phyloP scores from a whole-genome alignment of 352 stramenopile species.

The Phytophthora europaea region DNA sequence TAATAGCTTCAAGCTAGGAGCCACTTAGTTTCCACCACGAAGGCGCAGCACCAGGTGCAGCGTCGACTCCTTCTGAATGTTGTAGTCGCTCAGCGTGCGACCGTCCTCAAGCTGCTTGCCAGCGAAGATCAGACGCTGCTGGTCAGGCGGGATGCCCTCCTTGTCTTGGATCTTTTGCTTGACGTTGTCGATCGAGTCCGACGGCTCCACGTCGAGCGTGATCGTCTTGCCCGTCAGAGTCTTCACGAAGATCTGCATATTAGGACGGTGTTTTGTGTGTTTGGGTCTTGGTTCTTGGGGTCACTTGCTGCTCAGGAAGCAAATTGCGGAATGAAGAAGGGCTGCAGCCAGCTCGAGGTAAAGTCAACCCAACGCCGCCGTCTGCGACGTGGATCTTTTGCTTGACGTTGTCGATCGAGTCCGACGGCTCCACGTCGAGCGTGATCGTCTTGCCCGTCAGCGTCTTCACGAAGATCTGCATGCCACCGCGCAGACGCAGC shows the following conservation, averaged over 20 bases:
- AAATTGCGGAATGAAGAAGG: too few relatives aligned
- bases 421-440: conserved; percentile 30
- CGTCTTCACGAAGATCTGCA: conserved; percentile 33
- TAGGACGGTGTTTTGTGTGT: too few relatives aligned
- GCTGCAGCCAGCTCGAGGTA: too few relatives aligned
- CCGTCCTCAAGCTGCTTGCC: conserved; percentile 38
- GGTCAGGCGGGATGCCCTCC: too few relatives aligned
- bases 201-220: too few relatives aligned
- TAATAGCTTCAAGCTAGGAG: not conserved
- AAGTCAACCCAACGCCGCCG: too few relatives aligned
- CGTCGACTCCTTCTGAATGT: conserved; percentile 44
- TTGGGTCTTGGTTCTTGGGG: too few relatives aligned
- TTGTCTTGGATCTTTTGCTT: too few relatives aligned
- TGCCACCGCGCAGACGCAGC: conserved; percentile 28
- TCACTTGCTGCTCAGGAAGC: too few relatives aligned
- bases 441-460: conserved; percentile 37
- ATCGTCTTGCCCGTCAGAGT: conserved; percentile 21
- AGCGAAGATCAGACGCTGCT: too few relatives aligned
- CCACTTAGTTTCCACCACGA: conserved; percentile 24
- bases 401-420: conserved; percentile 38
- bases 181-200: too few relatives aligned
- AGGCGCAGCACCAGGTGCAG: conserved; percentile 36
- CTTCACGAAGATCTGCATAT: not conserved
- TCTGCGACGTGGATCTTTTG: too few relatives aligned
- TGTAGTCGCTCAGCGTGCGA: conserved; percentile 37